A percentile compares a stretch with the other conserved stretches of the same genome.
Conservation (phyloP, 768 basidiomycete genomes). For the Rhizopogon rudus region DNA sequence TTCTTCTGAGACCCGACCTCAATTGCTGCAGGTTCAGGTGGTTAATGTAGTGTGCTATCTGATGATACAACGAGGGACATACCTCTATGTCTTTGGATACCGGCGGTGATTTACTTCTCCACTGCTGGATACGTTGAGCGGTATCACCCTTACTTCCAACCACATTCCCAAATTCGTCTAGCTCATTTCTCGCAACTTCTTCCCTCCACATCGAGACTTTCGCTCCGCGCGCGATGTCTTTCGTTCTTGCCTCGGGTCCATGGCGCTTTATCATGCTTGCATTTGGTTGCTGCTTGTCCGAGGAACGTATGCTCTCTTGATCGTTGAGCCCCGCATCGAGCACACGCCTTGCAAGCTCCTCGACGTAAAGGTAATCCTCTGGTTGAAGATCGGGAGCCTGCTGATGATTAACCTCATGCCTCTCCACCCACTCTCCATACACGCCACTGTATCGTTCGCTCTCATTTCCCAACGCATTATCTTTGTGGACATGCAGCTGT, state of each 20-base stretch:
- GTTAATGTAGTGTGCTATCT: not conserved
- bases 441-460: constrained; percentile 19
- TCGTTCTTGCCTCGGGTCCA: constrained; percentile 1
- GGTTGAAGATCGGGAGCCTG: constrained; percentile 21
- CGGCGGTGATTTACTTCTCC: not conserved
- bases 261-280: constrained; percentile 10
- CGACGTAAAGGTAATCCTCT: constrained; percentile 12
- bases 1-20: constrained; percentile 15
- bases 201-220: constrained; percentile 56
- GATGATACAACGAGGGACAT: not conserved
- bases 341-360: constrained; percentile 32
- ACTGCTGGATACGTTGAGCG: constrained; percentile 10
- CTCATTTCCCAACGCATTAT: not conserved
- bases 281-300: constrained; percentile 12
- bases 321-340: constrained; percentile 27
- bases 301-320: constrained; percentile 9
- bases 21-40: not conserved
- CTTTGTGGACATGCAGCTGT: constrained; percentile 14
- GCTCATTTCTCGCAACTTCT: constrained; percentile 38
- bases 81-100: constrained; percentile 19
- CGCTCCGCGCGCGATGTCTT: constrained; percentile 13
- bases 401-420: constrained; percentile 19
- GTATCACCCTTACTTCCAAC: constrained; percentile 9
- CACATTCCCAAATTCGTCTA: constrained; percentile 19
- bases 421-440: constrained; percentile 29